These are phyloP conservation scores for Pseudofabraea citricarpa DNA, from an alignment of 2,329 filamentous ascomycete genomes.

Conservation along the genomic window DNA sequence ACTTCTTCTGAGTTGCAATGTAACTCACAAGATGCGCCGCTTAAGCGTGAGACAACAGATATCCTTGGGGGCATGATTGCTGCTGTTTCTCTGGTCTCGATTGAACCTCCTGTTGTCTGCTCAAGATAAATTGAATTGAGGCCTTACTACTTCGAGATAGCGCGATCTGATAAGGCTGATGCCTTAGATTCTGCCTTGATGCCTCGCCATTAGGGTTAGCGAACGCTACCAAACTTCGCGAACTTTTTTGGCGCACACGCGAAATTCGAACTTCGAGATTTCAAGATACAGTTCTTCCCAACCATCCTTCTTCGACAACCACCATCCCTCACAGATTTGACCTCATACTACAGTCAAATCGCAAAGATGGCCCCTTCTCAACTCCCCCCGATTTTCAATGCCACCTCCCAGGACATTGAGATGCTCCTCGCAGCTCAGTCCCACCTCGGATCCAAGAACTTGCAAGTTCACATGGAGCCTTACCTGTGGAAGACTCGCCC, in stretches of 20 bases:
- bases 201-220: constrained; percentile 7
- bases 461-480: constrained; percentile 98
- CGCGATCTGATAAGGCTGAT: not conserved
- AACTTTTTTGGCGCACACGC: constrained; percentile 35
- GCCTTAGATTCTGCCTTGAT: not conserved
- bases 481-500: constrained; percentile 99
- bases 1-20: too few relatives aligned
- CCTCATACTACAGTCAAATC: constrained; percentile 39
- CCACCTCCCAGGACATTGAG: constrained; percentile 96
- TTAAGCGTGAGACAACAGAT: constrained; percentile 54
- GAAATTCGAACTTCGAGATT: constrained; percentile 7
- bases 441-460: constrained; percentile 98
- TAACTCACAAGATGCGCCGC: constrained; percentile 53
- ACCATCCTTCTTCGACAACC: constrained; percentile 18
- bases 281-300: not conserved
- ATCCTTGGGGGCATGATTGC: constrained; percentile 62
- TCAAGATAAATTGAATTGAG: too few relatives aligned
- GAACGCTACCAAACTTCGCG: constrained; percentile 27
- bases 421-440: constrained; percentile 95
- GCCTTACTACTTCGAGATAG: too few relatives aligned
- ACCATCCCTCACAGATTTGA: constrained; percentile 33
- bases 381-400: constrained; percentile 93
- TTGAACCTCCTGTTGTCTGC: too few relatives aligned
- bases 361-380: constrained; percentile 92
- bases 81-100: too few relatives aligned